Evolutionary conservation across 495 filamentous ascomycete genomes (phyloP).

Genomic region (Emericellopsis terricola): DNA sequence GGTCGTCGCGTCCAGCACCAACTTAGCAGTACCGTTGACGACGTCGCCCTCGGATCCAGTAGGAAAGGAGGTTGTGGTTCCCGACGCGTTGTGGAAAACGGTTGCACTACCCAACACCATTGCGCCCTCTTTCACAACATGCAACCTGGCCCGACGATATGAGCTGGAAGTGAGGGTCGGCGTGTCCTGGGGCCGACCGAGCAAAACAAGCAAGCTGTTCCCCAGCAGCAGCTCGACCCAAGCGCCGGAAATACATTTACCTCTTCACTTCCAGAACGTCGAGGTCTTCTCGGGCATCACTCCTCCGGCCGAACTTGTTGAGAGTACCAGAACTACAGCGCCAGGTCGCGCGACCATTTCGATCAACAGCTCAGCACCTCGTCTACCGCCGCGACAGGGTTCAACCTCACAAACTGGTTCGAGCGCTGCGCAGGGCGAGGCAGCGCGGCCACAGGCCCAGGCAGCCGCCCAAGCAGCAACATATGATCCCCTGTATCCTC

Average conservation of each 20-base stretch:
- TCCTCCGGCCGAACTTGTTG: constrained; percentile 60
- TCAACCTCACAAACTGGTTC: constrained; percentile 2
- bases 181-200: constrained; percentile 32
- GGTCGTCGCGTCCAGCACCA: constrained; percentile 48
- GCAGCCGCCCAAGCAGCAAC: constrained; percentile 8
- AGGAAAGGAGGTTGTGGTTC: constrained; percentile 47
- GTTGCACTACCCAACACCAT: constrained; percentile 63
- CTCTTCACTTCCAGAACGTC: constrained; percentile 53
- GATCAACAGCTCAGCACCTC: constrained; percentile 2
- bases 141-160: constrained; percentile 70
- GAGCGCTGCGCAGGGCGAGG: constrained; percentile 4
- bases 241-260: constrained; percentile 54
- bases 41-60: constrained; percentile 36
- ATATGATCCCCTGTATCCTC: constrained; percentile 24
- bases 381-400: constrained; percentile 1
- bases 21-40: constrained; percentile 42
- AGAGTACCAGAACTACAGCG: constrained; percentile 35
- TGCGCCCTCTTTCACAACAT: constrained; percentile 71
- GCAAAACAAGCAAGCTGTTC: neutral
- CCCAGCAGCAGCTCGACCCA: constrained; percentile 13
- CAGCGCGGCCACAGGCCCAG: neutral
- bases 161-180: constrained; percentile 69
- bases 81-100: constrained; percentile 48
- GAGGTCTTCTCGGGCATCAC: constrained; percentile 78
- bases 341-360: neutral